Percentiles rank a stretch among this genome's conserved stretches.
Conservation (phyloP, 148 eudicot species). For the Silene uniflora region DNA sequence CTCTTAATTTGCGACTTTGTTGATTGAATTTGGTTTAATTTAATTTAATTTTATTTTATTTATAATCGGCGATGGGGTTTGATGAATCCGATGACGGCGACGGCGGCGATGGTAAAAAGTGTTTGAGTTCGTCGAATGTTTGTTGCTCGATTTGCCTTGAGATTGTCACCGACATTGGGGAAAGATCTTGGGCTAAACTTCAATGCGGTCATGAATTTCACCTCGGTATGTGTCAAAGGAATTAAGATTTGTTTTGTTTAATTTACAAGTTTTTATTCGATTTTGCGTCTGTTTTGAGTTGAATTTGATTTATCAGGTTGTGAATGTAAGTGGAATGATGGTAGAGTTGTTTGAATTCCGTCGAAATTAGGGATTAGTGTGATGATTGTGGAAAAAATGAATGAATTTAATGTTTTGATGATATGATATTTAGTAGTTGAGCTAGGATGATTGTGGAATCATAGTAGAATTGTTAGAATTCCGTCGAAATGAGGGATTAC, state of each 20-base stretch:
- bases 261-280: not conserved
- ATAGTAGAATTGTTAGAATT: not conserved
- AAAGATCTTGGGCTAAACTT: constrained; percentile 90
- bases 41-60: too few relatives aligned
- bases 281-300: not conserved
- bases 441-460: not conserved
- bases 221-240: constrained; percentile 47
- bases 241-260: constrained; percentile 6
- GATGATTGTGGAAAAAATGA: not conserved
- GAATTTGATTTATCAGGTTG: not conserved
- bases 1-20: not conserved
- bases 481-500: not conserved
- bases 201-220: constrained; percentile 91
- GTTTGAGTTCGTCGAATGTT: constrained; percentile 31
- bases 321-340: not conserved
- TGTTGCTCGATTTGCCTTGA: constrained; percentile 92
- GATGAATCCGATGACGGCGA: constrained; percentile 46
- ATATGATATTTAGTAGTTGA: not conserved
- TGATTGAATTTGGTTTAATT: not conserved
- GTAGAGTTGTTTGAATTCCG: not conserved
- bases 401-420: not conserved
- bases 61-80: constrained; percentile 22
- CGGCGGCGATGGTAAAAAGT: constrained; percentile 37
- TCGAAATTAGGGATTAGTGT: too few relatives aligned
- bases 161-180: constrained; percentile 55